A percentile compares a stretch with the other conserved stretches of the same genome.
Evolutionary conservation across 208 protist genomes (phyloP).

Genomic region (Endotrypanum monterogeii): DNA sequence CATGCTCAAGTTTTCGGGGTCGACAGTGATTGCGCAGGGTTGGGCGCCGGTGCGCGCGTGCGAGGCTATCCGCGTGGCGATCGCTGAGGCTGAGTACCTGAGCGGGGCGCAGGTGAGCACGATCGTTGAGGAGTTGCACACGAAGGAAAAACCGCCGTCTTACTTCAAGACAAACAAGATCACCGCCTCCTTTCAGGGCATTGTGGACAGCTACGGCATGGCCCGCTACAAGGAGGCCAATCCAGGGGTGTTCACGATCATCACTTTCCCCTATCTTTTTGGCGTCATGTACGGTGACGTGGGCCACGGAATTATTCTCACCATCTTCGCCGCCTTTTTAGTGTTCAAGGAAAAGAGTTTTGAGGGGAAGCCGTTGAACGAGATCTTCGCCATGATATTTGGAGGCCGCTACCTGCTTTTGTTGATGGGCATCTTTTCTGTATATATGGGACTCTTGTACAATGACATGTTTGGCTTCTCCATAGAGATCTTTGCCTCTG

Average conservation of each 20-base stretch:
- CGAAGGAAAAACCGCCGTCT: constrained; percentile 95
- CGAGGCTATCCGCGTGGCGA: constrained; percentile 70
- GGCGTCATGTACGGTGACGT: constrained; percentile 99
- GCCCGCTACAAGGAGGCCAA: constrained; percentile 94
- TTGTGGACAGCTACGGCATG: constrained; percentile 98
- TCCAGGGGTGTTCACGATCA: constrained; percentile 95
- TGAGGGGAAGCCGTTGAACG: constrained; percentile 76
- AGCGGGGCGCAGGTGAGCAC: constrained; percentile 90
- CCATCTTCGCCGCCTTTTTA: constrained; percentile 76
- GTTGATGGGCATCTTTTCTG: constrained; percentile 96
- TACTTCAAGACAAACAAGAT: constrained; percentile 98
- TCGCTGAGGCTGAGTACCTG: constrained; percentile 76
- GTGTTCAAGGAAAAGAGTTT: constrained; percentile 92
- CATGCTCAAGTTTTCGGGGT: constrained; percentile 93
- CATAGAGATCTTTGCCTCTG: constrained; percentile 82
- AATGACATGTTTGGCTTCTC: constrained; percentile 96
- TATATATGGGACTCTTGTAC: constrained; percentile 98
- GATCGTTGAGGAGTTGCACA: constrained; percentile 92
- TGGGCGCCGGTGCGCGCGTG: constrained; percentile 90
- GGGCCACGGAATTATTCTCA: constrained; percentile 96
- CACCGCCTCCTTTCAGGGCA: constrained; percentile 95
- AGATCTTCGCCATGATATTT: constrained; percentile 89
- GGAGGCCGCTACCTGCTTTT: constrained; percentile 95
- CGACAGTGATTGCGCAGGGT: constrained; percentile 92
- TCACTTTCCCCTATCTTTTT: constrained; percentile 99